A percentile compares a stretch with the other conserved stretches of the same genome.
These are phyloP conservation scores for Fusarium protoensiforme DNA, from an alignment of 2,329 filamentous ascomycete species.

Conservation along the genomic window DNA sequence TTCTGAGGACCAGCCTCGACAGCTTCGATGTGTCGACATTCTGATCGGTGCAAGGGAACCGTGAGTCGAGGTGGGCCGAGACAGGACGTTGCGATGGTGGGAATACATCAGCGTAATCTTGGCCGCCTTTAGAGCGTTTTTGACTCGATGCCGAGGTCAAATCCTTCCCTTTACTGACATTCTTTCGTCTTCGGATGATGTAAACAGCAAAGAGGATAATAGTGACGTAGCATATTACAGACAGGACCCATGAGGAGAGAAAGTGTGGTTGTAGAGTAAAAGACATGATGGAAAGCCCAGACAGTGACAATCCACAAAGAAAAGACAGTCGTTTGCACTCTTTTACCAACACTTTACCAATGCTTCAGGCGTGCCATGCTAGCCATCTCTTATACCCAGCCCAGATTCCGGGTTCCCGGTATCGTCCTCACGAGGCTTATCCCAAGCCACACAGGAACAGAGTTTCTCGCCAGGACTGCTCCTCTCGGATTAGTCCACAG, in stretches of 20 bases:
- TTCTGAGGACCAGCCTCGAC: neutral
- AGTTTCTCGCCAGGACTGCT: constrained; percentile 1
- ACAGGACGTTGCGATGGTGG: neutral
- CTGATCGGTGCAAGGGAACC: neutral
- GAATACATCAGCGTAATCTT: neutral
- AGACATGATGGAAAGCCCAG: neutral
- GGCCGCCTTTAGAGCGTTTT: neutral
- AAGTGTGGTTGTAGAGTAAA: neutral
- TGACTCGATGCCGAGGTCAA: neutral
- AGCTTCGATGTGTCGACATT: neutral
- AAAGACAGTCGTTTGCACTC: neutral
- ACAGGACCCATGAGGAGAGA: neutral
- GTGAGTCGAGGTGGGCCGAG: neutral
- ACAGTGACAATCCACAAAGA: neutral
- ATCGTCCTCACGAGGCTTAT: neutral
- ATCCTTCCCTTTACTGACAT: neutral
- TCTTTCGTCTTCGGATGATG: neutral
- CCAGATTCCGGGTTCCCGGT: neutral
- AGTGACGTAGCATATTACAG: neutral
- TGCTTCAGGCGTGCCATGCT: neutral
- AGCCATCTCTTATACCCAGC: neutral
- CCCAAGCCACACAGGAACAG: neutral
- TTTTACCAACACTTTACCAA: neutral
- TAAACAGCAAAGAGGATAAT: neutral
- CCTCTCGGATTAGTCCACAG: neutral